phyloP scores from a whole-genome alignment of 2,329 filamentous ascomycete genomes.

The Cladorrhinum sp. region DNA sequence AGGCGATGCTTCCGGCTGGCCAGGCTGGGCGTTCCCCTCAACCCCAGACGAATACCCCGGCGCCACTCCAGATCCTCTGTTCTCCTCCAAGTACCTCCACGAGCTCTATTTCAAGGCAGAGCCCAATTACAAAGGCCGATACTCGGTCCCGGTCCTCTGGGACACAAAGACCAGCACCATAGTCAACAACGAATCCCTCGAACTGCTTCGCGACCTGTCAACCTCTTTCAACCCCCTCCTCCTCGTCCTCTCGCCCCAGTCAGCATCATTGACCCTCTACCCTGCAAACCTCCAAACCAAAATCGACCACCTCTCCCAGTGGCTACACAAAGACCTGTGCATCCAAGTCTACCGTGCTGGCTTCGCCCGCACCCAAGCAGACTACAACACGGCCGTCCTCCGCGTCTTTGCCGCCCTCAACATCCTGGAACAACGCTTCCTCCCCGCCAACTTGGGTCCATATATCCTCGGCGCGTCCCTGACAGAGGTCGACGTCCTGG shows the following conservation, averaged over 20 bases:
- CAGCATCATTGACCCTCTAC: conserved; percentile 50
- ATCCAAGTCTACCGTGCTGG: conserved; percentile 60
- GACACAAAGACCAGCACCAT: conserved; percentile 54
- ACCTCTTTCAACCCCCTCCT: conserved; percentile 52
- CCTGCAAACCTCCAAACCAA: conserved; percentile 43
- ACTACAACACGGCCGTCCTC: conserved; percentile 53
- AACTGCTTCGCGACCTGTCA: conserved; percentile 58
- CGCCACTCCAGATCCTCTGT: conserved; percentile 59
- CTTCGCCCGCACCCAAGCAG: conserved; percentile 53
- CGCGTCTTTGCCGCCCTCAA: conserved; percentile 59
- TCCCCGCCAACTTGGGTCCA: conserved; percentile 40
- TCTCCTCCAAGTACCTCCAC: conserved; percentile 56
- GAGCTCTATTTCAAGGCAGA: conserved; percentile 63
- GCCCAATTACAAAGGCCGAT: conserved; percentile 57
- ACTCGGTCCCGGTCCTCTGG: conserved; percentile 61
- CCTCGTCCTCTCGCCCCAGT: conserved; percentile 38
- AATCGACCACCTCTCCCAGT: conserved; percentile 52
- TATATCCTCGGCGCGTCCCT: conserved; percentile 53
- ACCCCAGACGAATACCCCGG: conserved; percentile 52
- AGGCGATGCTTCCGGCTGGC: conserved; percentile 60
- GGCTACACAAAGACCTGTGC: conserved; percentile 57
- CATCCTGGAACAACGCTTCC: conserved; percentile 47
- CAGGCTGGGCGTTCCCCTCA: conserved; percentile 58
- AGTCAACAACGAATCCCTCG: conserved; percentile 60
- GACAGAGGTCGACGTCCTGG: conserved; percentile 58